These are phyloP conservation scores for Dillenia turbinata DNA, from an alignment of 164 flowering plant genomes.

Conservation along the genomic window DNA sequence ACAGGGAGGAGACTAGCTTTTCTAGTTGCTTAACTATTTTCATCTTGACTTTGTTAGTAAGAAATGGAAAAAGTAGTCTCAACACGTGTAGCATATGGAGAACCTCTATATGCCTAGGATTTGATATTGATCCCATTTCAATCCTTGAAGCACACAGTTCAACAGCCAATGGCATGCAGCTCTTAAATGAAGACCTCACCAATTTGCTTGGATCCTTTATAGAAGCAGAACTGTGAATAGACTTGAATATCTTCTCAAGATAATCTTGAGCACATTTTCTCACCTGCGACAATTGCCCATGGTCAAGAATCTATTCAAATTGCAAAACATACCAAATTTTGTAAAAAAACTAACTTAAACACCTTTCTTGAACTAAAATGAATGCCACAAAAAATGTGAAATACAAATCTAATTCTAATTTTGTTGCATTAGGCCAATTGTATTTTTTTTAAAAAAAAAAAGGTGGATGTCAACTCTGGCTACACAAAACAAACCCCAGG, in stretches of 20 bases:
- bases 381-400: neutral
- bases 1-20: conserved; percentile 35
- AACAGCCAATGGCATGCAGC: conserved; percentile 37
- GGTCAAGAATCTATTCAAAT: neutral
- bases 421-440: neutral
- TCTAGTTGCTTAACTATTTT: conserved; percentile 33
- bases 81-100: conserved; percentile 60
- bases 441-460: neutral
- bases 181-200: conserved; percentile 35
- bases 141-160: conserved; percentile 22
- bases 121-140: conserved; percentile 31
- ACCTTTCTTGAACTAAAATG: neutral
- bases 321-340: neutral
- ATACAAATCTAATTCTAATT: neutral
- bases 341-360: neutral
- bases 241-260: conserved; percentile 50
- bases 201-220: conserved; percentile 54
- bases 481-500: too few species aligned
- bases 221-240: conserved; percentile 31
- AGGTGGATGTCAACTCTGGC: neutral
- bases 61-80: conserved; percentile 41
- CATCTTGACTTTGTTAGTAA: conserved; percentile 36
- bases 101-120: conserved; percentile 49
- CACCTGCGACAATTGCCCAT: conserved; percentile 41
- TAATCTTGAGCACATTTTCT: conserved; percentile 70